Evolutionary conservation across 495 filamentous ascomycete genomes (phyloP).

Genomic region (Letharia lupina): DNA sequence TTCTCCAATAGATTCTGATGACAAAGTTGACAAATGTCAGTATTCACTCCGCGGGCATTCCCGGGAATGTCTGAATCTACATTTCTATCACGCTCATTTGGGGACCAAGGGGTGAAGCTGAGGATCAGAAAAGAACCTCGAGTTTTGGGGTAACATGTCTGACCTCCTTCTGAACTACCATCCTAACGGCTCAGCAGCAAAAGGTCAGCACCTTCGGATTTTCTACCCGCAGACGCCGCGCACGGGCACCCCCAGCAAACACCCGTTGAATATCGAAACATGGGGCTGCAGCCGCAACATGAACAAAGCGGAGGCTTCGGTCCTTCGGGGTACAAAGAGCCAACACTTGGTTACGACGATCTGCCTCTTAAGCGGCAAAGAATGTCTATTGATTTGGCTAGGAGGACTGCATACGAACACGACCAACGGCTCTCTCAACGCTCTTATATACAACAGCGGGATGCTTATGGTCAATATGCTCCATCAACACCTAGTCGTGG

Average conservation of each 20-base stretch:
- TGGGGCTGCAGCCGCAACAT: conserved; percentile 14
- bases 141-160: conserved; percentile 38
- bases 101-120: conserved; percentile 87
- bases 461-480: conserved; percentile 15
- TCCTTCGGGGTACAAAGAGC: conserved; percentile 6
- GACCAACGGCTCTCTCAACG: conserved; percentile 17
- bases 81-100: conserved; percentile 82
- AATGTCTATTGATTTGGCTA: conserved; percentile 16
- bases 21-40: conserved; percentile 22
- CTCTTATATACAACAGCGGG: conserved; percentile 19
- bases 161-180: background rate
- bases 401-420: conserved; percentile 15
- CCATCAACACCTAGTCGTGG: conserved; percentile 10
- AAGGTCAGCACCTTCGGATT: conserved; percentile 20
- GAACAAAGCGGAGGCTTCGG: conserved; percentile 10
- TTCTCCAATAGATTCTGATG: background rate
- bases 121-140: conserved; percentile 80
- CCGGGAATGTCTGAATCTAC: conserved; percentile 87
- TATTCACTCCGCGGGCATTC: conserved; percentile 70
- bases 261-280: conserved; percentile 10
- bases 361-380: conserved; percentile 24
- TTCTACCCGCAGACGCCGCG: background rate
- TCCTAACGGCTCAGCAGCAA: conserved; percentile 18
- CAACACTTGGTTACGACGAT: conserved; percentile 16
- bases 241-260: conserved; percentile 15